phyloP scores from a whole-genome alignment of 768 basidiomycete species.

The Tricholomella constricta region DNA sequence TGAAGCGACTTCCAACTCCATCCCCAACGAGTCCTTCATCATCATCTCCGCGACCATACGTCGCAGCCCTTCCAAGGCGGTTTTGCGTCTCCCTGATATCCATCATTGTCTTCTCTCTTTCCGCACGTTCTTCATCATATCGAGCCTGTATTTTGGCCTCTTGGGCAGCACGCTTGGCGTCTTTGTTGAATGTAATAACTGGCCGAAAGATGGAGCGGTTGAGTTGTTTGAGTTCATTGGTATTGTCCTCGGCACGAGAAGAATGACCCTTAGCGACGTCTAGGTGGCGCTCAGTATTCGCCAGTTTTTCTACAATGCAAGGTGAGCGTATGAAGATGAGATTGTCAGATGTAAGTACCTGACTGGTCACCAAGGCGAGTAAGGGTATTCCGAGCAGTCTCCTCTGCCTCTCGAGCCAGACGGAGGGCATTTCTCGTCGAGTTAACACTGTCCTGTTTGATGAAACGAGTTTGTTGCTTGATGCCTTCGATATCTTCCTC shows the following conservation, averaged over 20 bases:
- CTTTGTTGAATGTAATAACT: slow-evolving; percentile 91
- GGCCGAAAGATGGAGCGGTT: slow-evolving; percentile 95
- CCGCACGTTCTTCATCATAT: slow-evolving; percentile 82
- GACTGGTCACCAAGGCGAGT: slow-evolving; percentile 88
- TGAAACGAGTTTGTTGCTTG: slow-evolving; percentile 83
- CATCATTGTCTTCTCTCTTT: slow-evolving; percentile 81
- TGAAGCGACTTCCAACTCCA: slow-evolving; percentile 42
- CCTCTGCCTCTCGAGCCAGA: slow-evolving; percentile 94
- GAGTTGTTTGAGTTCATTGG: slow-evolving; percentile 90
- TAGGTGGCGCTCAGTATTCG: slow-evolving; percentile 92
- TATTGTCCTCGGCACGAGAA: slow-evolving; percentile 84
- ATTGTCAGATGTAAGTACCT: slow-evolving; percentile 51
- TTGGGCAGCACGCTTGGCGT: slow-evolving; percentile 84
- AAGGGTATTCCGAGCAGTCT: slow-evolving; percentile 89
- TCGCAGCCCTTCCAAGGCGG: slow-evolving; percentile 73
- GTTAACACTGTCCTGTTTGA: slow-evolving; percentile 91
- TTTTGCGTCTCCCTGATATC: slow-evolving; percentile 88
- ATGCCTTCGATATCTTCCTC: slow-evolving; percentile 94
- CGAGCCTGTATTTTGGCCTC: slow-evolving; percentile 82
- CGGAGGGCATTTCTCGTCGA: slow-evolving; percentile 90
- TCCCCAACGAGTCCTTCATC: slow-evolving; percentile 44
- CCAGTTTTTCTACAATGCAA: slow-evolving; percentile 70
- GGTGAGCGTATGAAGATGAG: background rate
- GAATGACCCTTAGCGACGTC: slow-evolving; percentile 91
- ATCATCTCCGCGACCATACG: slow-evolving; percentile 55